A percentile compares a stretch with the other conserved stretches of the same genome.
phyloP scores from a whole-genome alignment of 768 basidiomycete species.

The Amanita thiersii region DNA sequence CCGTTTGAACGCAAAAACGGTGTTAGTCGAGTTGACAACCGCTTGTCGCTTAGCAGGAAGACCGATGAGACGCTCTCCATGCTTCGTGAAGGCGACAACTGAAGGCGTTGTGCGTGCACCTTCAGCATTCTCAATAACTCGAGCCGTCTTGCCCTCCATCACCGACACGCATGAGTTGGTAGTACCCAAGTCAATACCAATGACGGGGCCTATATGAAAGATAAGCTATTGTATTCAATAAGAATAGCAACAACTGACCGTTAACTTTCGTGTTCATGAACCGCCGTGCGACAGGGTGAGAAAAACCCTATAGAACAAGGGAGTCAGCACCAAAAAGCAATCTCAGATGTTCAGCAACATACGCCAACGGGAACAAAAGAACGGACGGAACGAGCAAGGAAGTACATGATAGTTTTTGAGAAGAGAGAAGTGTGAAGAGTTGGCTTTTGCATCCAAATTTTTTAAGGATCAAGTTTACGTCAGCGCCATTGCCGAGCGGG shows the following conservation, averaged over 20 bases:
- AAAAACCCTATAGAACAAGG: conserved; percentile 38
- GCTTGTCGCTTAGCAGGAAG: conserved; percentile 97
- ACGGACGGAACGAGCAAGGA: conserved; percentile 59
- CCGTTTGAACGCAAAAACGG: conserved; percentile 91
- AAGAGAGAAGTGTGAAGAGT: conserved; percentile 28
- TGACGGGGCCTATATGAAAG: conserved; percentile 60
- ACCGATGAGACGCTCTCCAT: conserved; percentile 93
- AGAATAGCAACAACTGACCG: conserved; percentile 37
- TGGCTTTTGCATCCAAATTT: conserved; percentile 24
- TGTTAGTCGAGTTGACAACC: conserved; percentile 91
- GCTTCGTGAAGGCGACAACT: conserved; percentile 97
- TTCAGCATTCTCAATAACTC: conserved; percentile 96
- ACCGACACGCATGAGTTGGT: conserved; percentile 89
- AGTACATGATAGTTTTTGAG: conserved; percentile 58
- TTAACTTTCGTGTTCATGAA: conserved; percentile 95
- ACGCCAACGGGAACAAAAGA: conserved; percentile 51
- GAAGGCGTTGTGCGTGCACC: conserved; percentile 98
- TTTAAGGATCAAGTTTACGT: conserved; percentile 32
- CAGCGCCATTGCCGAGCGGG: conserved; percentile 26
- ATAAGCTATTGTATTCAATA: conserved; percentile 2
- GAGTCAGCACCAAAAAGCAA: conserved; percentile 10
- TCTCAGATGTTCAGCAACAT: conserved; percentile 45
- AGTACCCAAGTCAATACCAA: conserved; percentile 96
- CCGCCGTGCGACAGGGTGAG: conserved; percentile 72
- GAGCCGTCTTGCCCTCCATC: conserved; percentile 93